Percentiles rank a stretch among this genome's conserved stretches.
Conservation (phyloP, 2,329 filamentous ascomycete genomes). For the Colletotrichum musae region DNA sequence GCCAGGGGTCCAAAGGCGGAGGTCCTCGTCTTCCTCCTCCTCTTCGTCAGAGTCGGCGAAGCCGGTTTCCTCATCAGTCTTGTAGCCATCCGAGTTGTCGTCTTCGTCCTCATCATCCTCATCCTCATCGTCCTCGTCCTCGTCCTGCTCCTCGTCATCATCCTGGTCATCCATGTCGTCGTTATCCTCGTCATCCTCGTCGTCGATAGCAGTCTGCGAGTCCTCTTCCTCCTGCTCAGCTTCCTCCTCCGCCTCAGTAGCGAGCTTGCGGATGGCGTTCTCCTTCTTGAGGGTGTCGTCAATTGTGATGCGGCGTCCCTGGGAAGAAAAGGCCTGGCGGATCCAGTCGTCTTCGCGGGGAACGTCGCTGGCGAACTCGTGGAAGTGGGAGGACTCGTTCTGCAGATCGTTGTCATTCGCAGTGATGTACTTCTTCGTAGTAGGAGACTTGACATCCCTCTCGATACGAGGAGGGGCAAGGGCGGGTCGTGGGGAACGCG, state of each 20-base stretch:
- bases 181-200: constrained; percentile 61
- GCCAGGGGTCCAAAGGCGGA: constrained; percentile 69
- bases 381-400: constrained; percentile 77
- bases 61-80: constrained; percentile 79
- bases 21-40: constrained; percentile 76
- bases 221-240: constrained; percentile 82
- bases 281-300: constrained; percentile 93
- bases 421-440: constrained; percentile 64
- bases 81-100: constrained; percentile 76
- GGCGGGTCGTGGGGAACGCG: constrained; percentile 42
- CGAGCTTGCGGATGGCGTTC: constrained; percentile 87
- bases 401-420: constrained; percentile 65
- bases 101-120: constrained; percentile 70
- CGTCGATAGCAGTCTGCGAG: constrained; percentile 58
- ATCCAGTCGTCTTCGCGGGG: constrained; percentile 94
- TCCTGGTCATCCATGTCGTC: constrained; percentile 67
- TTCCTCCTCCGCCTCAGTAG: constrained; percentile 92
- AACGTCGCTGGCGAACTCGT: constrained; percentile 91
- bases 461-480: constrained; percentile 54
- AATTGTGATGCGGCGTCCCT: constrained; percentile 83
- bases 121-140: constrained; percentile 58
- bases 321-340: constrained; percentile 73
- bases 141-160: constrained; percentile 68
- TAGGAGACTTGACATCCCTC: constrained; percentile 54
- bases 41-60: constrained; percentile 80